A percentile compares a stretch with the other conserved stretches of the same genome.
Conservation (phyloP, 768 basidiomycete species). For the Kwoniella sp. region DNA sequence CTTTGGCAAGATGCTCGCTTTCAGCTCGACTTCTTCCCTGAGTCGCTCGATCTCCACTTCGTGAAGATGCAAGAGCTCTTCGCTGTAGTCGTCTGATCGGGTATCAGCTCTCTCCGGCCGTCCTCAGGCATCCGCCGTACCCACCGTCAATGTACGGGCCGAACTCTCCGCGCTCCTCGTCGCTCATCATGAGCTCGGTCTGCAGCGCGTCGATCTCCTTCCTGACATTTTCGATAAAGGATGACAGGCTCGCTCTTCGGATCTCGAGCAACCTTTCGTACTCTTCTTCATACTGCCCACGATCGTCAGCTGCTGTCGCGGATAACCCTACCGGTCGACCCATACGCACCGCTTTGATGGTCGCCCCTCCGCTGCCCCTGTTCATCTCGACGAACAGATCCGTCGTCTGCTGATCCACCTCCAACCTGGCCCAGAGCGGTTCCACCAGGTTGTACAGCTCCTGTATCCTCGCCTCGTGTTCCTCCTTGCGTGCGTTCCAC, state of each 20-base stretch:
- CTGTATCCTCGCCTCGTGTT: conserved; percentile 79
- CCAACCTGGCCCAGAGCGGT: conserved; percentile 80
- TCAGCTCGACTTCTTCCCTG: conserved; percentile 74
- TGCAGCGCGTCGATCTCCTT: conserved; percentile 74
- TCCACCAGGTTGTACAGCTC: conserved; percentile 90
- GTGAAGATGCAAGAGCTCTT: conserved; percentile 77
- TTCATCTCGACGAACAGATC: conserved; percentile 85
- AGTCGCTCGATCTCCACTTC: conserved; percentile 77
- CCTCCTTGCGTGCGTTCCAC: conserved; percentile 68
- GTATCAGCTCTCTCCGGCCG: not conserved
- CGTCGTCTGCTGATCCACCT: conserved; percentile 72
- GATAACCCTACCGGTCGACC: not conserved
- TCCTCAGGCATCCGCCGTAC: too few relatives aligned
- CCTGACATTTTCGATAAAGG: conserved; percentile 76
- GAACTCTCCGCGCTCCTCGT: conserved; percentile 75
- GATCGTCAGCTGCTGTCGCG: conserved; percentile 8
- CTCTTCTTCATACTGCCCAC: conserved; percentile 70
- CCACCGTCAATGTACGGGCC: conserved; percentile 76
- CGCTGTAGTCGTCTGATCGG: conserved; percentile 71
- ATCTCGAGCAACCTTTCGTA: conserved; percentile 83
- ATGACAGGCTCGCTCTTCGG: conserved; percentile 78
- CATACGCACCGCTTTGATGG: conserved; percentile 59
- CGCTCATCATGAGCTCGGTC: conserved; percentile 80
- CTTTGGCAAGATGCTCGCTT: conserved; percentile 67
- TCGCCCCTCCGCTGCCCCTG: conserved; percentile 73